Conservation (phyloP, 257 asterid species). For the Solanum okadae region DNA sequence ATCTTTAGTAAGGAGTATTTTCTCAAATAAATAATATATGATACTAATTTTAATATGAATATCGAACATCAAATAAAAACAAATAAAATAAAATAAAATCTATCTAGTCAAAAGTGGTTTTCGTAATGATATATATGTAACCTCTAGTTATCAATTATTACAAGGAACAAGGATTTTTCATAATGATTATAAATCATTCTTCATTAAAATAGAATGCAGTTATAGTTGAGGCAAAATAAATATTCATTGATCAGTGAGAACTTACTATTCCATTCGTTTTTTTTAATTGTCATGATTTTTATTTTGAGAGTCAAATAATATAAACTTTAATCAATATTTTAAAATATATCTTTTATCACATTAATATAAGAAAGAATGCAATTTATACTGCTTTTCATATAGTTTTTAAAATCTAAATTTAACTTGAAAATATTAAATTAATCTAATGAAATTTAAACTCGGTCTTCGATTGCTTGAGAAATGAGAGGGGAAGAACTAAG, state of each 20-base stretch:
- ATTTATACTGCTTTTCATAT: too few relatives aligned
- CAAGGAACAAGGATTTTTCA: not conserved
- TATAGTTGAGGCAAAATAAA: not conserved
- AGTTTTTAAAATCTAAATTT: too few relatives aligned
- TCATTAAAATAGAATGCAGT: not conserved
- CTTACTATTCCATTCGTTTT: too few relatives aligned
- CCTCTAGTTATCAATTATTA: not conserved
- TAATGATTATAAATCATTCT: not conserved
- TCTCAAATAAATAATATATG: accelerated
- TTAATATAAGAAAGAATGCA: too few relatives aligned
- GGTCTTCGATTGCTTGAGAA: not conserved
- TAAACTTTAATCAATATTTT: too few relatives aligned
- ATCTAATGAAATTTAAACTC: too few relatives aligned
- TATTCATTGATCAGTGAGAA: not conserved
- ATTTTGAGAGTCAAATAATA: too few relatives aligned
- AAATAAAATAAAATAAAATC: not conserved
- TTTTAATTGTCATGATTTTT: too few relatives aligned
- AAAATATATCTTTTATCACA: too few relatives aligned
- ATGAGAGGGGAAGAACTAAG: not conserved
- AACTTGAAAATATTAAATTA: too few relatives aligned
- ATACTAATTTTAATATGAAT: not conserved
- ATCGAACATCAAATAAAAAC: not conserved
- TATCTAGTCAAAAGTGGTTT: not conserved
- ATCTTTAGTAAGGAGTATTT: accelerated
- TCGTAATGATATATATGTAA: not conserved